Conservation (phyloP, 2,329 filamentous ascomycete genomes). For the Alternaria gaisen region DNA sequence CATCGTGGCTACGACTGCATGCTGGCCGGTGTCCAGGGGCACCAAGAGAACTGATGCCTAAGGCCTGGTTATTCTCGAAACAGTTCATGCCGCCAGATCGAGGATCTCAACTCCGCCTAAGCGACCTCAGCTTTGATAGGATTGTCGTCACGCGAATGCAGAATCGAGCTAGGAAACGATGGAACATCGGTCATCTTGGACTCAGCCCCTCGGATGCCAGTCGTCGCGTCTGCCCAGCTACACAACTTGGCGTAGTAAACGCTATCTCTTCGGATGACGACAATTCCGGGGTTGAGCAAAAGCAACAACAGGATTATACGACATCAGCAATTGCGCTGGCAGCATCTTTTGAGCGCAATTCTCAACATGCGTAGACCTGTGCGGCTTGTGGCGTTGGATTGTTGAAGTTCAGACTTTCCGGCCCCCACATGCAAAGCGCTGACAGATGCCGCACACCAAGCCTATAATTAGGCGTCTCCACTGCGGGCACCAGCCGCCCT, state of each 20-base stretch:
- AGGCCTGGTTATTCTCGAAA: constrained; percentile 9
- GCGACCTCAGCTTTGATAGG: neutral
- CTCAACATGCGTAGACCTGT: neutral
- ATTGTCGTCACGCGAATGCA: neutral
- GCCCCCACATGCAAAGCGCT: constrained; percentile 20
- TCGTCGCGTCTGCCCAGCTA: constrained; percentile 5
- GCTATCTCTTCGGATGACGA: constrained; percentile 4
- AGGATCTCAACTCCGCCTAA: neutral
- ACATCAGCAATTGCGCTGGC: neutral
- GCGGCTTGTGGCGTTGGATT: neutral
- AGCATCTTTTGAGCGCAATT: neutral
- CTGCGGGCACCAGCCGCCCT: constrained; percentile 17
- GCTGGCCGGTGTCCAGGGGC: neutral
- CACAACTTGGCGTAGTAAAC: constrained; percentile 10
- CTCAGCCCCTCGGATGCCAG: constrained; percentile 7
- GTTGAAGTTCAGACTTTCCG: constrained; percentile 4
- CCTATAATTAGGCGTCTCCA: constrained; percentile 26
- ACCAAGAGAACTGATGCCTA: constrained; percentile 4
- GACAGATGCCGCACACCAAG: constrained; percentile 10
- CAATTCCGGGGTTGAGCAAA: constrained; percentile 2
- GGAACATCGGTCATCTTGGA: neutral
- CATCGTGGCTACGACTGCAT: neutral
- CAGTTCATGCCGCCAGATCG: neutral
- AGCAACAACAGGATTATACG: neutral
- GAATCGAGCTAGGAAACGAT: neutral